phyloP scores from a whole-genome alignment of 805 yeast genomes.

The Kazachstania psychrophila region DNA sequence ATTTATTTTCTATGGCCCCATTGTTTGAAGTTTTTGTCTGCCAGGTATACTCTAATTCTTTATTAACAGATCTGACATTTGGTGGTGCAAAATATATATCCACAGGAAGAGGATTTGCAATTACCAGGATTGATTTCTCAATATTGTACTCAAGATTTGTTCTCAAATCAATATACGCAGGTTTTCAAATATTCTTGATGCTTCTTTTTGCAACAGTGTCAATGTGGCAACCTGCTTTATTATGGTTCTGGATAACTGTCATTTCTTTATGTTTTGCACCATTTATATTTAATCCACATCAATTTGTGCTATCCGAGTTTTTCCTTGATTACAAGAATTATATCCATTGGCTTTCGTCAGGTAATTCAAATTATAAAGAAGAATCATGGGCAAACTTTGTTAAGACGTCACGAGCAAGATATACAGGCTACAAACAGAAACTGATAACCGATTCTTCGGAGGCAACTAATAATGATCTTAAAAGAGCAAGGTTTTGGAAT shows the following conservation, averaged over 20 bases:
- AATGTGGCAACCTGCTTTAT: slow-evolving; percentile 68
- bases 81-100: slow-evolving; percentile 92
- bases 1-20: slow-evolving; percentile 76
- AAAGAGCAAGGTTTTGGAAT: slow-evolving; percentile 71
- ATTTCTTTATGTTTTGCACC: slow-evolving; percentile 62
- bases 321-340: slow-evolving; percentile 57
- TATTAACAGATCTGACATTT: slow-evolving; percentile 65
- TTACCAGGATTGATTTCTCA: slow-evolving; percentile 65
- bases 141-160: slow-evolving; percentile 70
- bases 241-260: slow-evolving; percentile 70
- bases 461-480: slow-evolving; percentile 50
- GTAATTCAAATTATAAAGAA: slow-evolving; percentile 55
- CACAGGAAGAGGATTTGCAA: slow-evolving; percentile 92
- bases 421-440: slow-evolving; percentile 84
- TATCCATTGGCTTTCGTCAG: slow-evolving; percentile 72
- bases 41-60: slow-evolving; percentile 77
- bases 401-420: slow-evolving; percentile 71
- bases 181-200: slow-evolving; percentile 59
- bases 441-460: slow-evolving; percentile 59
- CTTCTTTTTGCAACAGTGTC: slow-evolving; percentile 67
- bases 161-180: slow-evolving; percentile 65
- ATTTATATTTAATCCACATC: slow-evolving; percentile 69
- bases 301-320: slow-evolving; percentile 58
- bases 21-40: slow-evolving; percentile 92
- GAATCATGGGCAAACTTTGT: slow-evolving; percentile 77